These are phyloP conservation scores for Backusella tarrabulga DNA, from an alignment of 192 early-diverging fungal species.

Conservation along the genomic window DNA sequence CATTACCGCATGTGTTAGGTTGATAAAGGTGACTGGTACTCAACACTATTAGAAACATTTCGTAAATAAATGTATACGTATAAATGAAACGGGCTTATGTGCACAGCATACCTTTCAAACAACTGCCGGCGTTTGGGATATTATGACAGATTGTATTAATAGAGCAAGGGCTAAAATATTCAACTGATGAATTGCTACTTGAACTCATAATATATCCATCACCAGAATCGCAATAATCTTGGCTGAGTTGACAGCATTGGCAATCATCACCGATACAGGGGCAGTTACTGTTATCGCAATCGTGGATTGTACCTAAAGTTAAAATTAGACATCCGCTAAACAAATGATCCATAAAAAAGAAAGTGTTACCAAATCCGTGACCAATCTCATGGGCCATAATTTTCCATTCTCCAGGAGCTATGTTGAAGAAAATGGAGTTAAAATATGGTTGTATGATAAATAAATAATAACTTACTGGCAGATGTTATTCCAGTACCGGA, in stretches of 20 bases:
- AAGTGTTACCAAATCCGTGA: slow-evolving; percentile 61
- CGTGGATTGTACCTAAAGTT: slow-evolving; percentile 77
- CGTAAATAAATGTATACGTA: not conserved
- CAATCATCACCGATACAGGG: slow-evolving; percentile 45
- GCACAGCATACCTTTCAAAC: slow-evolving; percentile 31
- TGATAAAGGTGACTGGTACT: not conserved
- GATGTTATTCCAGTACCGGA: slow-evolving; percentile 87
- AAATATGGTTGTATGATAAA: not conserved
- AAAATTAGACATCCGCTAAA: not conserved
- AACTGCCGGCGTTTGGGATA: slow-evolving; percentile 24
- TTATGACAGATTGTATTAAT: slow-evolving; percentile 51
- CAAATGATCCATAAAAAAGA: not conserved
- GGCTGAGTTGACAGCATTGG: slow-evolving; percentile 51
- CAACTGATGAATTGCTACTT: slow-evolving; percentile 51
- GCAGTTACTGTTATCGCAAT: slow-evolving; percentile 74
- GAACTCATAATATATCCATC: slow-evolving; percentile 48
- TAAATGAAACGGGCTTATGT: not conserved
- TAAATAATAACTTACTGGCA: slow-evolving; percentile 40
- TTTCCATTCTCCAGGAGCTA: slow-evolving; percentile 82
- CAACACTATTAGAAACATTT: not conserved
- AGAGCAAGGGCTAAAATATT: slow-evolving; percentile 66
- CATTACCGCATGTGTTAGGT: slow-evolving; percentile 76
- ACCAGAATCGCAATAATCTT: not conserved
- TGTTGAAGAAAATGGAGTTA: not conserved
- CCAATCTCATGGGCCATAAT: slow-evolving; percentile 95